A percentile compares a stretch with the other conserved stretches of the same genome.
Conservation (phyloP, 148 eudicot species). For the Rhododendron simsii region DNA sequence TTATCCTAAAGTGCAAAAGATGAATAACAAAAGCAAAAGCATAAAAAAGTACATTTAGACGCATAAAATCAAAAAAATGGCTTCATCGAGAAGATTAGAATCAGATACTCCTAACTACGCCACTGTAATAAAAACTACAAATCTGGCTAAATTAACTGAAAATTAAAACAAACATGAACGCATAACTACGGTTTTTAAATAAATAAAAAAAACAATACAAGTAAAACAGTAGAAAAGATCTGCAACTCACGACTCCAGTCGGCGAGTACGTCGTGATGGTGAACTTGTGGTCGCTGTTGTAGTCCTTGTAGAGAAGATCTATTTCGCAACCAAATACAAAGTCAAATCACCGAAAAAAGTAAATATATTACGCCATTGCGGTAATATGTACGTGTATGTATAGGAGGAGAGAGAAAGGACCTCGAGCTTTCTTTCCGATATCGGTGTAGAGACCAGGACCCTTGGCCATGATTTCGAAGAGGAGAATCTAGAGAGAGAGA, state of each 20-base stretch:
- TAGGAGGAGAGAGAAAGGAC: conserved; percentile 19
- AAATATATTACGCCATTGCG: not conserved
- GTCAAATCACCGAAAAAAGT: not conserved
- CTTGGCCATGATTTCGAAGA: conserved; percentile 41
- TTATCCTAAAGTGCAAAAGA: no score
- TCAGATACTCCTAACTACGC: not conserved
- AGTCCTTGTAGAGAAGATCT: conserved; percentile 80
- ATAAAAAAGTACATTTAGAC: not conserved
- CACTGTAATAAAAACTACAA: not conserved
- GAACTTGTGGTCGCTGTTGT: conserved; percentile 75
- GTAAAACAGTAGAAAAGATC: not conserved
- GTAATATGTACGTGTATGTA: not conserved
- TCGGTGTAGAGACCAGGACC: conserved; percentile 72
- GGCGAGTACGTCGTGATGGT: conserved; percentile 64
- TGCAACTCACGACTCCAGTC: conserved; percentile 68
- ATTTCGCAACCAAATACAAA: not conserved
- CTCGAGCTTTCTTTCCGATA: conserved; percentile 62
- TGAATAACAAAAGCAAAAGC: not conserved
- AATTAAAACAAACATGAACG: not conserved
- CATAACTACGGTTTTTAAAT: not conserved
- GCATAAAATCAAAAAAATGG: not conserved
- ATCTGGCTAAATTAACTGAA: not conserved
- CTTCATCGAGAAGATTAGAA: not conserved
- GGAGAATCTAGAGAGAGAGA: not conserved
- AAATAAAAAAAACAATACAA: not conserved